These are phyloP conservation scores for Candida nonsorbophila DNA, from an alignment of 805 yeast genomes.

Conservation along the genomic window DNA sequence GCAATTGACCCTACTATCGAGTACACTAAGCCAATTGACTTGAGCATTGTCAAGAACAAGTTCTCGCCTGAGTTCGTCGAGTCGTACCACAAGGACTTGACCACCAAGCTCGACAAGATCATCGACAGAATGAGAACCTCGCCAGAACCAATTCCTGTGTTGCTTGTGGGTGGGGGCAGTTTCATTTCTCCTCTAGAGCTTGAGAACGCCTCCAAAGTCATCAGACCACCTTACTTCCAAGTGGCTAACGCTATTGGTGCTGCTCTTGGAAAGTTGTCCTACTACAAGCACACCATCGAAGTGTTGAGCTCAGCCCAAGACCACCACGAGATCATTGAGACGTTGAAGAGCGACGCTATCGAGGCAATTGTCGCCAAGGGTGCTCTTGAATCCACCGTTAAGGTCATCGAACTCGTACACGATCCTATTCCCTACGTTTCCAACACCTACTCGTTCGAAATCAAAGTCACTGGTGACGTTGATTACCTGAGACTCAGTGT, in stretches of 20 bases:
- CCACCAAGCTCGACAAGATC: constrained; percentile 27
- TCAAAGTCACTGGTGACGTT: constrained; percentile 41
- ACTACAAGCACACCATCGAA: constrained; percentile 16
- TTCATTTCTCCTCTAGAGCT: constrained; percentile 34
- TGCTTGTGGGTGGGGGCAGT: constrained; percentile 49
- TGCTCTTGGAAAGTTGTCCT: constrained; percentile 24
- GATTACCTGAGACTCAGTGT: constrained; percentile 23
- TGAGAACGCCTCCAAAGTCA: constrained; percentile 37
- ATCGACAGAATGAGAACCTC: constrained; percentile 43
- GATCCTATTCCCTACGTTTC: constrained; percentile 30
- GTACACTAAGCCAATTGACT: constrained; percentile 14
- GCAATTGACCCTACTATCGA: constrained; percentile 9
- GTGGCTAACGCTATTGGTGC: constrained; percentile 46
- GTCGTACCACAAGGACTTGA: constrained; percentile 14
- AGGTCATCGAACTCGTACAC: constrained; percentile 15
- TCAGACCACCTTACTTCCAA: constrained; percentile 35
- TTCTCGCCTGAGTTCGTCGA: too few species aligned
- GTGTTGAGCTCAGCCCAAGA: constrained; percentile 3
- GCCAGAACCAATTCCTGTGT: constrained; percentile 38
- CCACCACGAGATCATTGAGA: constrained; percentile 10
- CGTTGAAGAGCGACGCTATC: constrained; percentile 10
- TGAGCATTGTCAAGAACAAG: constrained; percentile 7
- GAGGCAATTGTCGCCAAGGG: constrained; percentile 16
- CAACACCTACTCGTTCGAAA: constrained; percentile 25
- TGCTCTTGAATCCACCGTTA: constrained; percentile 14